Percentiles rank a stretch among this genome's conserved stretches.
phyloP scores from a whole-genome alignment of 1,139 yeast genomes.

The Zygotorulaspora mrakii region DNA sequence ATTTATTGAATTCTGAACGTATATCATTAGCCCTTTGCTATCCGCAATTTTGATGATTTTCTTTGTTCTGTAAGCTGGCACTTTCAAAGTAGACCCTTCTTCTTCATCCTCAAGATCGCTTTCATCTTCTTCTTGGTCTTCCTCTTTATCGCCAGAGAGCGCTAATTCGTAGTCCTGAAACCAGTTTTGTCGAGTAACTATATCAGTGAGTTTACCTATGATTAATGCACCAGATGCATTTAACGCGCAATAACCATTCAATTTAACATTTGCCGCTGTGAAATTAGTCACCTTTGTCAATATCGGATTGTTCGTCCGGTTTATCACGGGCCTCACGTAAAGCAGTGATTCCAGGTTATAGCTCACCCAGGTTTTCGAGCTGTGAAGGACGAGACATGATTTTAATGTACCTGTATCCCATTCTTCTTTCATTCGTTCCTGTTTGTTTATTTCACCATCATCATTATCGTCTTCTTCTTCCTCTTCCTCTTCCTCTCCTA shows the following conservation, averaged over 20 bases:
- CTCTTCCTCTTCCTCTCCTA: conserved; percentile 25
- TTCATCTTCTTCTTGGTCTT: conserved; percentile 19
- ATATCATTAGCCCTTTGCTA: conserved; percentile 9
- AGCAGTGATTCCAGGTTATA: conserved; percentile 20
- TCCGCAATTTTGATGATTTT: too few relatives aligned
- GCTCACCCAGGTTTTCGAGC: conserved; percentile 31
- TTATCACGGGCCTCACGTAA: conserved; percentile 27
- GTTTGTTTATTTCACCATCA: conserved; percentile 25
- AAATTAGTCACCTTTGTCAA: conserved; percentile 22
- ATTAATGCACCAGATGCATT: conserved; percentile 27
- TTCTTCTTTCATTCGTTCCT: conserved; percentile 11
- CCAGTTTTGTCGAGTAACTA: conserved; percentile 25
- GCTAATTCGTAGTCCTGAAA: conserved; percentile 17
- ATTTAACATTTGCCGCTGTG: conserved; percentile 22
- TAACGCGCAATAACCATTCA: conserved; percentile 33
- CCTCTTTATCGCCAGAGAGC: conserved; percentile 7
- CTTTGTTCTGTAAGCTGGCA: too few relatives aligned
- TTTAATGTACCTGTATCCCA: conserved; percentile 1
- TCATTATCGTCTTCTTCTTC: conserved; percentile 33
- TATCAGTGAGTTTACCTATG: conserved; percentile 29
- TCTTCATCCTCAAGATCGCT: conserved; percentile 21
- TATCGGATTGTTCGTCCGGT: conserved; percentile 6
- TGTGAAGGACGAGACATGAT: conserved; percentile 25
- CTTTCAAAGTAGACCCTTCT: too few relatives aligned
- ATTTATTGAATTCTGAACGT: conserved; percentile 15